Base-by-base conservation (phyloP, 164 flowering plant genomes). In the Buxus sempervirens region DNA sequence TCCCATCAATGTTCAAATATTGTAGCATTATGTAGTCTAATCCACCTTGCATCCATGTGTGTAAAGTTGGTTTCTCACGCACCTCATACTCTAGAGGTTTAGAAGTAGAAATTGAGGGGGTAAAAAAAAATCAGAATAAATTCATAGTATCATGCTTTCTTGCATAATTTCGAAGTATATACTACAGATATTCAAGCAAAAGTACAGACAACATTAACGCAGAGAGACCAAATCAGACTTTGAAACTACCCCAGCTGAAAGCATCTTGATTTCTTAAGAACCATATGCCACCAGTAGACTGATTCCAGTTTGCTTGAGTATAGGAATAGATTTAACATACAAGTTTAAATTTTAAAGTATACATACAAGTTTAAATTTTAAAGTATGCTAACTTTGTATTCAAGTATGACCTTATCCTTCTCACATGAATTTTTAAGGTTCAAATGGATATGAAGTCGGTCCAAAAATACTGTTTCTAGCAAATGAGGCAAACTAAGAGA, bases 21-120 rank as follows among this genome's bases (percentile, higher is more conserved):
- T 88, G 97, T 74, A 94, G 73, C 90, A 85, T 85, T 77, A 94
- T 88, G 77, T 85, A 83, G 74, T 91, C 98, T 68, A 90, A 68
- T 23, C 98, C 96, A 58, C 93, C 96, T 80, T 87, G 79, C 97
- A 93, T 91, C 98, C 96, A 93, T 25, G 96, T 86, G 74, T 75
- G 70, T 45, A 88, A 70, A 57, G 84, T 72, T 54, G 97, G 91
- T 41, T 87, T 86, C 83, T 89, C 99, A 72, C 85, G 82, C 42
- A 95, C 97, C 76, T 90, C 97, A 71, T 90, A 92, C 65, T 95
- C 99, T 95, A 71, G 22, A 73, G 51, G 16, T 72, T 55, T 3
- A 41, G 55, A 42, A n/a, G 57, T 5, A 60, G 16, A 51, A 69
- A 5, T 32, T 26, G 27, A 32, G 12, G 21, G 25, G 42, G 60